Conservation (phyloP, 768 basidiomycete genomes). For the Boletus rubescentipes region DNA sequence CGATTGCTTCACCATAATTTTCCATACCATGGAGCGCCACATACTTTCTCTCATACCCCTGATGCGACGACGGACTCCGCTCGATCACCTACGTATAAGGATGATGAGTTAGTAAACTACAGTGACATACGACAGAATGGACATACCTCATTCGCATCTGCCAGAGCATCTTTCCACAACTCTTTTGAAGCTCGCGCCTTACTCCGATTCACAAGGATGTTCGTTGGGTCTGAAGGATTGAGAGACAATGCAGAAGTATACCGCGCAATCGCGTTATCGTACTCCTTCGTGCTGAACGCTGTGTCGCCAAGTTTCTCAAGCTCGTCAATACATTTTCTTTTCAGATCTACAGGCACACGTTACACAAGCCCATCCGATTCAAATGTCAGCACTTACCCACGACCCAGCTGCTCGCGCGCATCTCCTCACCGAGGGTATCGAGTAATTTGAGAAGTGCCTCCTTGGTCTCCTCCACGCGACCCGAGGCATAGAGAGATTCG, state of each 20-base stretch:
- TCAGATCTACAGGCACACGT: background rate
- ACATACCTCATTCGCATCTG: too few relatives aligned
- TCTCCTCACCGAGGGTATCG: too few relatives aligned
- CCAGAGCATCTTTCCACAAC: too few relatives aligned
- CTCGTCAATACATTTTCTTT: background rate
- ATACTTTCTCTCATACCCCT: background rate
- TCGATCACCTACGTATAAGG: background rate
- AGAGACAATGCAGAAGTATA: constrained; percentile 9
- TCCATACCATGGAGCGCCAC: background rate
- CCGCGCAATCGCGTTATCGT: background rate
- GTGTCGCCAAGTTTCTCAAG: background rate
- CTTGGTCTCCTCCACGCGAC: background rate
- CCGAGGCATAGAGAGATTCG: background rate
- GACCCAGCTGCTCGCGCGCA: background rate
- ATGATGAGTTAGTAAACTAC: background rate
- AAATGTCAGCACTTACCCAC: background rate
- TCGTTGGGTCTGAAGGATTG: too few relatives aligned
- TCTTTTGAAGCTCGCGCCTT: too few relatives aligned
- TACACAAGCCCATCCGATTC: background rate
- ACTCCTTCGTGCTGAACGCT: background rate
- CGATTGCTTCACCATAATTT: background rate
- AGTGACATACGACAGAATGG: too few relatives aligned
- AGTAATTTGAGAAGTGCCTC: too few relatives aligned
- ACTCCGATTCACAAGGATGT: too few relatives aligned
- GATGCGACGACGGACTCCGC: too few relatives aligned